phyloP scores from a whole-genome alignment of 148 eudicot genomes.

The Oxyria digyna region DNA sequence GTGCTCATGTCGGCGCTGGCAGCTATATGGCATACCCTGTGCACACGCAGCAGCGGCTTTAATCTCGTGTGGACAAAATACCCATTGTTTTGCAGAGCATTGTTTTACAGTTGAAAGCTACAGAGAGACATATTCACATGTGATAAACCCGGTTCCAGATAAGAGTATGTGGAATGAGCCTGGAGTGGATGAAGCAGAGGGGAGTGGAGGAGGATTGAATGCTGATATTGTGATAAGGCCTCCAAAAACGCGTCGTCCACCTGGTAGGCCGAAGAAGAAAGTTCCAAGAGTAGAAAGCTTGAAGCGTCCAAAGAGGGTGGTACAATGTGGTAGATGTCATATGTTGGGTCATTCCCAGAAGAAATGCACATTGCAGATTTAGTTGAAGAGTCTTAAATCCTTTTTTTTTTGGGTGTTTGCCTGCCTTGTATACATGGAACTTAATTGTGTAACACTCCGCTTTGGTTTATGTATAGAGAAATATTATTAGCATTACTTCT shows the following conservation, averaged over 20 bases:
- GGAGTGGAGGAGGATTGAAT: constrained; percentile 28
- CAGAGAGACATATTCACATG: constrained; percentile 75
- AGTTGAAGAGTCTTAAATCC: neutral
- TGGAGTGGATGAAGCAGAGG: constrained; percentile 41
- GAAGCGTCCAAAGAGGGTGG: constrained; percentile 81
- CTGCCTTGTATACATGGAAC: constrained; percentile 4
- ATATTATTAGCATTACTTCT: neutral
- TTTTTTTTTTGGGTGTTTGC: neutral
- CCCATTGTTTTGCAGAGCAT: constrained; percentile 72
- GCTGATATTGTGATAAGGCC: constrained; percentile 54
- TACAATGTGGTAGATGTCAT: constrained; percentile 95
- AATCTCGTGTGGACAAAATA: constrained; percentile 82
- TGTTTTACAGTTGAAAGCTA: constrained; percentile 80
- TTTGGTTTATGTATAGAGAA: constrained; percentile 2
- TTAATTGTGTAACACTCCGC: neutral
- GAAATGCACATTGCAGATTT: constrained; percentile 77
- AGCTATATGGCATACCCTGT: constrained; percentile 86
- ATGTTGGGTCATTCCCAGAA: constrained; percentile 96
- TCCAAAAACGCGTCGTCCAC: constrained; percentile 86
- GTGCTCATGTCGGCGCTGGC: constrained; percentile 94
- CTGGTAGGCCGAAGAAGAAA: constrained; percentile 98
- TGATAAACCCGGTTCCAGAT: constrained; percentile 61
- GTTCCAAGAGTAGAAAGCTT: constrained; percentile 80
- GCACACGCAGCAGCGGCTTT: constrained; percentile 98
- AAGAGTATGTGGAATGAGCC: constrained; percentile 57